Evolutionary conservation across 768 basidiomycete genomes (phyloP), one percentile per base, ranked within the genome.

Genomic region (Lactifluus piperatus): DNA sequence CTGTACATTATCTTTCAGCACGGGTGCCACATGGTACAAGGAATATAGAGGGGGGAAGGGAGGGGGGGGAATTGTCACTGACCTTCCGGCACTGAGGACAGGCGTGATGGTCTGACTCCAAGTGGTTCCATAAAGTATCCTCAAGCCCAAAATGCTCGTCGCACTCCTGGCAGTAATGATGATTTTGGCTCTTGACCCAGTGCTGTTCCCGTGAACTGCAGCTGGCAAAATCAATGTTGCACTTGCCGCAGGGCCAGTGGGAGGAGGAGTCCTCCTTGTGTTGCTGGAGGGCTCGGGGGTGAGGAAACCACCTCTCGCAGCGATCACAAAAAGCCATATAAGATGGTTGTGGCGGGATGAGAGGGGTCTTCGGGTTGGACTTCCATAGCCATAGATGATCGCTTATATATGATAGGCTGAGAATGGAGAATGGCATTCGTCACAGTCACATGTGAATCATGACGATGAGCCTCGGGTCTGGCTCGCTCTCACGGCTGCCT

Each of bases 181-280:
- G 58, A 7, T 37, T 34, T 18, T 0, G 5, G 20, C 32, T 39
- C 14, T 39, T 24, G 2, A 18, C 13, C n/a, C 36, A 45, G 43
- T 60, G 58, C 5, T 45, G 24, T 27, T 11, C 14, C 13, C 13
- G 54, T 5, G 13, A 39, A 0, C 27, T 14, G 18, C 16, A 18
- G 37, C 26, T 50, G 9, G 3, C 20, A 41, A 84, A 85, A 60
- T 84, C 81, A 10, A 37, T 22, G 0, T 73, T 52, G 61, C 83
- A 86, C 8, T 70, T 64, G 11, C 68, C 4, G 64, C 85, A 86
- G 36, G 72, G 27, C 61, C 78, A 58, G 58, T 85, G 84, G 14
- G 5, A 59, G 29, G 26, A 32, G 11, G 71, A 73, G 54, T 64
- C 55, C 22, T 62, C 51, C 32, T 56, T n/a, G 49, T 72, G 72